Conservation (phyloP, 2,329 filamentous ascomycete species). For the Lachnellula arida region DNA sequence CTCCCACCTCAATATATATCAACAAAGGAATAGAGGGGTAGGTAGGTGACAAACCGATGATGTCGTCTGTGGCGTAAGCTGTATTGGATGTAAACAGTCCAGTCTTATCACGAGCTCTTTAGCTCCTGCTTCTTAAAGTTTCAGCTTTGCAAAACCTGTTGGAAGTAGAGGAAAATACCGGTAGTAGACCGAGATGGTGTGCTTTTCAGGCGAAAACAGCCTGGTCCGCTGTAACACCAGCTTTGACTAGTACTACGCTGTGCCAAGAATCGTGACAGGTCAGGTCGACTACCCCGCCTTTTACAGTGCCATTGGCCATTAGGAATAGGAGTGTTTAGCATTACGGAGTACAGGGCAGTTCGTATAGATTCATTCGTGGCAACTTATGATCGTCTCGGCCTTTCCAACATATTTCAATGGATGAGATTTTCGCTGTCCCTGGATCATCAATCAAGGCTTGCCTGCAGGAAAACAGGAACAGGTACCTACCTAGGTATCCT, state of each 20-base stretch:
- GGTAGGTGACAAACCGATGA: neutral
- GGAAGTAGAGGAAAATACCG: too few relatives aligned
- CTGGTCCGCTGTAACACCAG: neutral
- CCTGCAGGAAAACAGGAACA: too few relatives aligned
- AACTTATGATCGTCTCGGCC: too few relatives aligned
- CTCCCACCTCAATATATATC: neutral
- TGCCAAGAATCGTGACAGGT: neutral
- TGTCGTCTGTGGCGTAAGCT: constrained; percentile 13
- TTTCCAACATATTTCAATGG: too few relatives aligned
- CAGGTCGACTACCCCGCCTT: too few relatives aligned
- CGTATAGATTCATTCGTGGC: too few relatives aligned
- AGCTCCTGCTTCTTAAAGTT: neutral
- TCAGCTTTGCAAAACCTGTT: neutral
- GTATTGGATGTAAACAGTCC: neutral
- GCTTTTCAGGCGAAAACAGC: neutral
- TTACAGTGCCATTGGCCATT: too few relatives aligned
- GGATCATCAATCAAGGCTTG: too few relatives aligned
- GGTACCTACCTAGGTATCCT: neutral
- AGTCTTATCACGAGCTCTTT: neutral
- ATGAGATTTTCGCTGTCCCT: too few relatives aligned
- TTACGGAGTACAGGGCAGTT: too few relatives aligned
- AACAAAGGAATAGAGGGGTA: neutral
- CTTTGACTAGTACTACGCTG: neutral
- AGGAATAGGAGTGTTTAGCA: too few relatives aligned
- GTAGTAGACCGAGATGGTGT: neutral